Conservation (phyloP, 1,284 basidiomycete species). For the Hymenochaete sp. region DNA sequence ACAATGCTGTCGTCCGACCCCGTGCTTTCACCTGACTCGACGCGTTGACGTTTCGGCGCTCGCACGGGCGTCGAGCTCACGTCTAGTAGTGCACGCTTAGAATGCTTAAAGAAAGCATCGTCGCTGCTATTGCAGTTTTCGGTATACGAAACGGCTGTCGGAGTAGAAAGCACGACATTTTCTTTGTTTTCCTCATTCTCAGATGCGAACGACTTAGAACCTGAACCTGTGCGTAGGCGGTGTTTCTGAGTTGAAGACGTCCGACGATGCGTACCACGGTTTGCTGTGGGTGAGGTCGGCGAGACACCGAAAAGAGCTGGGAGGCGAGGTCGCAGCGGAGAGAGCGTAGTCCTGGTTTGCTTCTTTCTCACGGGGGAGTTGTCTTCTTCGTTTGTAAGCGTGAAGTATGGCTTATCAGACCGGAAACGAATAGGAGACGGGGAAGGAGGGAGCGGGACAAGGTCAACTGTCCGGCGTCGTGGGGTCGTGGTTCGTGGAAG, state of each 20-base stretch:
- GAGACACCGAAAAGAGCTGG: conserved; percentile 3
- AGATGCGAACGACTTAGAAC: neutral
- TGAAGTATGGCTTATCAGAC: too few species aligned
- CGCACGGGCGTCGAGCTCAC: conserved; percentile 6
- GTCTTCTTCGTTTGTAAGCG: too few species aligned
- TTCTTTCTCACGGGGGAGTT: too few species aligned
- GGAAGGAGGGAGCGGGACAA: conserved; percentile 10
- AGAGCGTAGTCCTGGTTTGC: neutral
- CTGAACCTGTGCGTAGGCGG: neutral
- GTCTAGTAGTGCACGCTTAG: conserved; percentile 9
- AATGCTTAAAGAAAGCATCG: conserved; percentile 2
- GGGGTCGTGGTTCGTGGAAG: conserved; percentile 12
- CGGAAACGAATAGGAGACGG: conserved; percentile 2
- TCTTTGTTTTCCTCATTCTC: conserved; percentile 12
- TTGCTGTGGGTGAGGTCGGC: conserved; percentile 1
- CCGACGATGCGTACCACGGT: neutral
- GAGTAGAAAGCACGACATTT: conserved; percentile 4
- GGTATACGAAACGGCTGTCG: too few species aligned
- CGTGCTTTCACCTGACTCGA: neutral
- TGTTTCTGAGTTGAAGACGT: neutral
- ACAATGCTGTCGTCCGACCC: conserved; percentile 13
- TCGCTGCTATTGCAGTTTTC: neutral
- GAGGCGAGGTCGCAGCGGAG: conserved; percentile 1
- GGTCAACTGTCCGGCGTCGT: conserved; percentile 4
- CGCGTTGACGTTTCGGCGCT: conserved; percentile 8